Evolutionary conservation across 1,139 yeast genomes (phyloP), one percentile per base, ranked within the genome.

Genomic region (Magnusiomyces sp.): DNA sequence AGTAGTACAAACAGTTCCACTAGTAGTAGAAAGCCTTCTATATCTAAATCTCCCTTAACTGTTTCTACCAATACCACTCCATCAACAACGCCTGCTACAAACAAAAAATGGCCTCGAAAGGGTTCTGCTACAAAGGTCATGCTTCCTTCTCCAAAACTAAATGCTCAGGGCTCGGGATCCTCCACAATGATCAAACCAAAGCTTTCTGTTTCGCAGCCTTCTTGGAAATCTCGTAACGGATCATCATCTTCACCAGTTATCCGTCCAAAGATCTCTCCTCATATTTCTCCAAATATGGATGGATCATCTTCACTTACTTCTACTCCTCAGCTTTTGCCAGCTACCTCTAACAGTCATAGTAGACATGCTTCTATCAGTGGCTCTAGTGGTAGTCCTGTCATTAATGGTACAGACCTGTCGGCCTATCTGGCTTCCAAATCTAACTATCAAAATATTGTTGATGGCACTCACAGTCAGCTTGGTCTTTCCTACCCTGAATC

Each of bases 401-500:
- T 40, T 11, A 20, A 41, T 13, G 29, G 29, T 23, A 38, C 43
- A 1, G 69, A 69, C 48, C 54, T 64, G 37, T 58, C 63, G 13
- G 59, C 62, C n/a, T 54, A 68, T 45, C 62, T 67, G 46, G 71
- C 71, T 29, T 58, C 70, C 19, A 69, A 69, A 55, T 68, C 73
- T 34, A 71, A 71, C 55, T 70, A 71, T 54, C 75, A 71, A 55
- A 67, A 68, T 55, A 68, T 71, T 36, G 61, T 71, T n/a, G 75
- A 71, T 49, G 74, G 74, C 38, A 69, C 65, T 27, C 73, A 71
- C 58, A 62, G 58, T 48, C 71, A 68, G 47, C 62, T 71, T 17
- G 74, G 73, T 1, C 59, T 71, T 32, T 56, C 66, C 32, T 68
- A 69, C 47, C 73, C 74, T 1, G 72, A 68, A 48, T 68, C 67